Percentiles rank a stretch among this genome's conserved stretches.
phyloP scores from a whole-genome alignment of 176 grass and related monocot genomes.

The Oryza glumipatula region DNA sequence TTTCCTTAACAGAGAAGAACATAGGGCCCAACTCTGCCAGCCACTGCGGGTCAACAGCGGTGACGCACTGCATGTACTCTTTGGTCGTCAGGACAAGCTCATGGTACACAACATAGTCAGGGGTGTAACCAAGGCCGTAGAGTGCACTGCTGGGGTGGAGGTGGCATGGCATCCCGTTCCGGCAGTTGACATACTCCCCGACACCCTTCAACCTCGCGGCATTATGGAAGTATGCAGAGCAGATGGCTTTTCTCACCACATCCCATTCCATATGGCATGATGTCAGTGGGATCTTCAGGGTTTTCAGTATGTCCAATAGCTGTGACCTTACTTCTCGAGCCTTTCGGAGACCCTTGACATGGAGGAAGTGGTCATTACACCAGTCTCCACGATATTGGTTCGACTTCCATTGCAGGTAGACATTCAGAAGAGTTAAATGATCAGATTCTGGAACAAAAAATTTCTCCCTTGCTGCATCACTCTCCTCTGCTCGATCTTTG shows the following conservation, averaged over 20 bases:
- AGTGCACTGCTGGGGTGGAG: constrained; percentile 93
- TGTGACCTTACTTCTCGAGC: constrained; percentile 95
- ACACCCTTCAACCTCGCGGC: constrained; percentile 86
- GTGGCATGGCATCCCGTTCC: constrained; percentile 97
- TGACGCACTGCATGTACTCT: constrained; percentile 99
- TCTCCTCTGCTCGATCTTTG: constrained; percentile 93
- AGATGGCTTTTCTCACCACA: constrained; percentile 90
- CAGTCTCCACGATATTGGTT: constrained; percentile 95
- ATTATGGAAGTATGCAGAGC: constrained; percentile 96
- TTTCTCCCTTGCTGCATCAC: constrained; percentile 95
- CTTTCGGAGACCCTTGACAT: constrained; percentile 93
- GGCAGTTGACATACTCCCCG: constrained; percentile 91
- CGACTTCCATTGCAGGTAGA: constrained; percentile 94
- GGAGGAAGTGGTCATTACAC: constrained; percentile 97
- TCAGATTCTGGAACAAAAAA: constrained; percentile 99
- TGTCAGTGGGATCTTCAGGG: constrained; percentile 81
- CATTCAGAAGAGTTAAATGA: constrained; percentile 89
- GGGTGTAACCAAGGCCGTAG: constrained; percentile 87
- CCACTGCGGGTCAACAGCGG: constrained; percentile 91
- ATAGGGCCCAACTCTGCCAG: constrained; percentile 91
- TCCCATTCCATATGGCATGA: constrained; percentile 92
- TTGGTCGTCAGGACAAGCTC: constrained; percentile 94
- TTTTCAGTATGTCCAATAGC: constrained; percentile 88
- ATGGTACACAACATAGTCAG: constrained; percentile 89
- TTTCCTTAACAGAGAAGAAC: constrained; percentile 96